These are phyloP conservation scores for Lithospermum erythrorhizon DNA, from an alignment of 257 asterid genomes.

Conservation along the genomic window DNA sequence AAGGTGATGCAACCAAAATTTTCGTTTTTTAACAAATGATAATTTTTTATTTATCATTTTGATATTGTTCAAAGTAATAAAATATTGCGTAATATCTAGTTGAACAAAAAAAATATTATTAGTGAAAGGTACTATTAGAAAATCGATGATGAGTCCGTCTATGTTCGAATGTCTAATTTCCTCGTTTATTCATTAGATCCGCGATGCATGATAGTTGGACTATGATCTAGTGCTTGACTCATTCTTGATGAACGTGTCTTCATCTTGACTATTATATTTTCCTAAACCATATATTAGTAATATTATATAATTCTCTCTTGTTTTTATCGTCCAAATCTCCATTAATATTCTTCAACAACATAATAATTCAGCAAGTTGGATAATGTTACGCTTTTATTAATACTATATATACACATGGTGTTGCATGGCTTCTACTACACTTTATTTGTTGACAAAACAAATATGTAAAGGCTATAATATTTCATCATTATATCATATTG, in stretches of 20 bases:
- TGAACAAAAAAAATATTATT: too few relatives aligned
- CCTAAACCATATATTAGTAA: constrained; percentile 1
- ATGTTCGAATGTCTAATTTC: too few relatives aligned
- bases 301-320: neutral
- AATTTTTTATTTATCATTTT: too few relatives aligned
- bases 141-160: too few relatives aligned
- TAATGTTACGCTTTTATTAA: neutral
- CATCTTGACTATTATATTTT: neutral
- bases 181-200: constrained; percentile 7
- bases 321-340: neutral
- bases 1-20: too few relatives aligned
- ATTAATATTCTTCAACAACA: neutral
- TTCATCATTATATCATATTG: neutral
- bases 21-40: too few relatives aligned
- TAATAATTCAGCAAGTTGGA: neutral
- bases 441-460: constrained; percentile 6
- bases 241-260: constrained; percentile 3
- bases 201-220: constrained; percentile 4
- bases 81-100: too few relatives aligned
- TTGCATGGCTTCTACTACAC: constrained; percentile 10
- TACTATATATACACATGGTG: neutral
- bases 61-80: too few relatives aligned
- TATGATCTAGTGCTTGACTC: constrained; percentile 8
- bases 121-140: too few relatives aligned
- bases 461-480: neutral